A percentile compares a stretch with the other conserved stretches of the same genome.
Evolutionary conservation across 1,284 basidiomycete species (phyloP).

Genomic region (Takashimella tepidaria): DNA sequence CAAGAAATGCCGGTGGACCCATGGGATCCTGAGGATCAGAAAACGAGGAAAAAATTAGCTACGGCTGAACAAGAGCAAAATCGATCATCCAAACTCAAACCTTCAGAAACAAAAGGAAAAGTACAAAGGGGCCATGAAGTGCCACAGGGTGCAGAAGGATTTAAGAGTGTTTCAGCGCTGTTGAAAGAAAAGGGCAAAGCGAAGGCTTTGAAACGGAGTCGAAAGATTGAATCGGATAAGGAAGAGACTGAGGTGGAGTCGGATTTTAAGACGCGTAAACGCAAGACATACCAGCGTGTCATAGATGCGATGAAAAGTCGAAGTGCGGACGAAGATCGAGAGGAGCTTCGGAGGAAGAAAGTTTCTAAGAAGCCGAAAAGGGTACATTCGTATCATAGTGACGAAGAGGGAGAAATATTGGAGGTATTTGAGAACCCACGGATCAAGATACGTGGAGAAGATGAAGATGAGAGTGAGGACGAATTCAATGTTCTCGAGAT

Average conservation of each 20-base stretch:
- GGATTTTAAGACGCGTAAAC: slow-evolving; percentile 1
- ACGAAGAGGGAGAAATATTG: too few relatives aligned
- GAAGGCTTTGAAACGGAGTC: slow-evolving; percentile 12
- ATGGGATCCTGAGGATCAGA: slow-evolving; percentile 40
- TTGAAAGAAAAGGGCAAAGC: slow-evolving; percentile 21
- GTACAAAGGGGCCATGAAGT: slow-evolving; percentile 32
- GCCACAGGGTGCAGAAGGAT: slow-evolving; percentile 44
- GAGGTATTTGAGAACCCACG: neutral
- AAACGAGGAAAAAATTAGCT: slow-evolving; percentile 20
- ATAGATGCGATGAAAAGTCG: slow-evolving; percentile 5
- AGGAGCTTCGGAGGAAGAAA: too few relatives aligned
- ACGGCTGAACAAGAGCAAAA: slow-evolving; percentile 15
- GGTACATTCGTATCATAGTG: too few relatives aligned
- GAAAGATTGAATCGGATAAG: slow-evolving; percentile 7
- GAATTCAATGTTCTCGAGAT: slow-evolving; percentile 12
- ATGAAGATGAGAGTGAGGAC: slow-evolving; percentile 8
- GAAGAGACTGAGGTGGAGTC: slow-evolving; percentile 13
- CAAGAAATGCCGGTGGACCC: slow-evolving; percentile 59
- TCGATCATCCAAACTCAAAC: slow-evolving; percentile 16
- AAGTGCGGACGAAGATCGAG: neutral
- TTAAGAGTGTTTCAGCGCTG: slow-evolving; percentile 41
- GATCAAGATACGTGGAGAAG: neutral
- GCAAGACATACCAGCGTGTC: neutral
- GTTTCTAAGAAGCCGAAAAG: too few relatives aligned
- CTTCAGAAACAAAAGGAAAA: slow-evolving; percentile 5